These are phyloP conservation scores for Potentilla sterilis DNA, from an alignment of 306 rosid genomes.

Conservation along the genomic window DNA sequence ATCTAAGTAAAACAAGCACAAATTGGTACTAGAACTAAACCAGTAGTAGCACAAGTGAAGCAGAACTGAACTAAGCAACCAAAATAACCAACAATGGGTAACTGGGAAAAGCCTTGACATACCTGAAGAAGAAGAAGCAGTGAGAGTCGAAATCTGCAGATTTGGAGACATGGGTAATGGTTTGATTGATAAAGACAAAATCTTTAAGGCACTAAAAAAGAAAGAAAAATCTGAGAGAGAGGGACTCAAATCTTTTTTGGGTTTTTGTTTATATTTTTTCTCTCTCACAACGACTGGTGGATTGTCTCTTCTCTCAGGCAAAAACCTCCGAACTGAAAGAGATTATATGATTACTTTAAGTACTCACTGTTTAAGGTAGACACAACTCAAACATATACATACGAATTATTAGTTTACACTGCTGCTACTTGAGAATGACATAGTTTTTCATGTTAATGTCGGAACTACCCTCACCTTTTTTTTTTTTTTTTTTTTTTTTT, in stretches of 20 bases:
- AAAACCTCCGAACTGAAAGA: conserved; percentile 72
- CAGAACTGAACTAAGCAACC: not conserved
- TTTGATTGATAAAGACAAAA: conserved; percentile 18
- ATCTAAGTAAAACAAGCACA: conserved; percentile 35
- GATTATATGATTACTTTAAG: conserved; percentile 12
- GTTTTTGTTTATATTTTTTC: conserved; percentile 20
- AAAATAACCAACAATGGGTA: not conserved
- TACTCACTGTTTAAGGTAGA: not conserved
- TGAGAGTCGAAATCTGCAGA: conserved; percentile 27
- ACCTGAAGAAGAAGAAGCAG: conserved; percentile 40
- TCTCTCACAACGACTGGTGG: conserved; percentile 62
- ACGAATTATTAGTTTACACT: not conserved
- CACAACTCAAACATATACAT: not conserved
- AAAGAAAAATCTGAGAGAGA: conserved; percentile 1
- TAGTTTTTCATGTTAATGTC: not conserved
- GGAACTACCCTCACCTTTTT: not conserved
- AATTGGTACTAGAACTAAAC: not conserved
- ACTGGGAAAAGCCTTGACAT: conserved; percentile 14
- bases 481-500: not conserved
- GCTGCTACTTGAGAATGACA: not conserved
- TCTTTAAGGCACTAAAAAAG: conserved; percentile 4
- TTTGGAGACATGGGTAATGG: conserved; percentile 16
- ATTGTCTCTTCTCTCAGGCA: conserved; percentile 55
- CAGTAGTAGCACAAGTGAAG: conserved; percentile 6
- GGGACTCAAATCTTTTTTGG: not conserved